These are phyloP conservation scores for Nemania sp. DNA, from an alignment of 2,329 filamentous ascomycete genomes.

Conservation along the genomic window DNA sequence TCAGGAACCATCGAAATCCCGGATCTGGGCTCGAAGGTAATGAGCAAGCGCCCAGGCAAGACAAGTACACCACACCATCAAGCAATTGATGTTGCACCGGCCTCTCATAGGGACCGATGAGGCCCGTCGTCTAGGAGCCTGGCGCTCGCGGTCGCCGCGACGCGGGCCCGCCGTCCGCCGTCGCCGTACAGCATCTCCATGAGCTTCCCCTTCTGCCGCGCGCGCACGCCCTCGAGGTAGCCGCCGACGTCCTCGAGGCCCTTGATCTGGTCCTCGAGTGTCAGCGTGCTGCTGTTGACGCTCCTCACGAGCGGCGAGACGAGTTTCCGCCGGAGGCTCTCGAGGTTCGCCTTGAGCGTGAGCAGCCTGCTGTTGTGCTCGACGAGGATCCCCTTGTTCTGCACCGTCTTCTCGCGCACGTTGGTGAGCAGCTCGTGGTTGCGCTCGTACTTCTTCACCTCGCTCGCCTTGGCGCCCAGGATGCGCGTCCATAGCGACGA, in stretches of 20 bases:
- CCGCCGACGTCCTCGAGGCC: constrained; percentile 80
- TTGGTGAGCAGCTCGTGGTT: constrained; percentile 80
- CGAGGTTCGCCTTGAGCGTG: constrained; percentile 82
- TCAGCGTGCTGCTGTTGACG: constrained; percentile 68
- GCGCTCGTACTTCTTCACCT: constrained; percentile 88
- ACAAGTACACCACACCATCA: background rate
- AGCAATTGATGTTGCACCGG: background rate
- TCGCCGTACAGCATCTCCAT: constrained; percentile 77
- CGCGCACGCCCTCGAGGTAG: constrained; percentile 75
- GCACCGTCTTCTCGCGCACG: constrained; percentile 80
- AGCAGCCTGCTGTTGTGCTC: constrained; percentile 85
- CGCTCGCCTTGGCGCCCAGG: constrained; percentile 73
- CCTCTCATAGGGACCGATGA: constrained; percentile 1
- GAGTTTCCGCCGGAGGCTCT: constrained; percentile 80
- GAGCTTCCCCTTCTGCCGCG: constrained; percentile 80
- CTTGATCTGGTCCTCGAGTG: constrained; percentile 82
- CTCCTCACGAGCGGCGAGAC: constrained; percentile 81
- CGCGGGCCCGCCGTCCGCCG: constrained; percentile 27
- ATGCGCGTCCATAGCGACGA: constrained; percentile 84
- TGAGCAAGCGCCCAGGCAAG: background rate
- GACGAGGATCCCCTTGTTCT: constrained; percentile 84
- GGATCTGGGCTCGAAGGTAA: no score
- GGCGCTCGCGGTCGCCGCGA: constrained; percentile 27
- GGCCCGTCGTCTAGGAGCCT: constrained; percentile 18
- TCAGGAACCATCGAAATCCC: no score